Base-by-base conservation (phyloP, 2,329 filamentous ascomycete species). In the Sordariomycetes sp. region DNA sequence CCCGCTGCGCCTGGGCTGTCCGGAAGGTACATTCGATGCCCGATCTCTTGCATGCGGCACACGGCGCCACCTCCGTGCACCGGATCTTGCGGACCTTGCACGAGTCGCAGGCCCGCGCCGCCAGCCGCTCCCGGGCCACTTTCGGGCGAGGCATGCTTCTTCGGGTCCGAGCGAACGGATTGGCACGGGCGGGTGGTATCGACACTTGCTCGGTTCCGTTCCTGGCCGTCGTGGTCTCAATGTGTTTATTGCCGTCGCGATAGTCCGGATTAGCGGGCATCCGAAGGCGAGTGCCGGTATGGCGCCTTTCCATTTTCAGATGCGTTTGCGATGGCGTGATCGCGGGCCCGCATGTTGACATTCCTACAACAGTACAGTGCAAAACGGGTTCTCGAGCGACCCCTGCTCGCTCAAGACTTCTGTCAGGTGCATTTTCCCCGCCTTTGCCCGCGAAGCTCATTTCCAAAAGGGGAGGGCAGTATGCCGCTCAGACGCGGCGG, bases 81-180 rank as follows among this genome's bases (percentile, higher is more conserved):
- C 74, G 73, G 60, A 80, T 74, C 67, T 80, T 80, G 58, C 78
- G 72, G 50, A 80, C 72, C 67, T 78, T 79, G 68, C 78, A 80
- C 22, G 72, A 76, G 61, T 80, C 77, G 64, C 77, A 79, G 12
- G 77, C 76, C 34, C 53, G 32, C 71, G 51, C 54, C 35, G 48
- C 59, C 57, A 46, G 34, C 28, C 52, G 25, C 35, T 67, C 64
- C 57, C 63, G 65, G 59, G 62, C 65, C 24, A 62, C 61, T 25
- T 63, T 64, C 59, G 61, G 52, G 14, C 53, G 53, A n/a, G 53
- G n/a, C 53, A 55, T 55, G 12, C 10, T 55, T 35, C 10, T 20
- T 25, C 52, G 28, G 28, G 8, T 32, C 28, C 28, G n/a, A n/a
- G n/a, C 48, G 14, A 24, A 18, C 4, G 20, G 48, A 12, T 28